Evolutionary conservation across 2,329 filamentous ascomycete species (phyloP).

Genomic region (Aspergillus neotritici): DNA sequence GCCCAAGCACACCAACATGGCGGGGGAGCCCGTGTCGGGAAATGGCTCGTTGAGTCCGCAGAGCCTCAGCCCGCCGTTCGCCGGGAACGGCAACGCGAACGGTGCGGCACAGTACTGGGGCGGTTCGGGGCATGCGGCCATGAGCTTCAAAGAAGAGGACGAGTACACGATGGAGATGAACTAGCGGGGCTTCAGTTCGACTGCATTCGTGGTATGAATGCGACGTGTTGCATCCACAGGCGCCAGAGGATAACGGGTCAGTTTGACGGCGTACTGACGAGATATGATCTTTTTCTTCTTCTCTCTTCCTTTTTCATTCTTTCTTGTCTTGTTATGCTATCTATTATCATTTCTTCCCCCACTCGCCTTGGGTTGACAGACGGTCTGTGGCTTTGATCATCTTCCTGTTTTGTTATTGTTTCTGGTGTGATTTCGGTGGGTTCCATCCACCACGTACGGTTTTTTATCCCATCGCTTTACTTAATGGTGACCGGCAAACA

Average conservation of each 20-base stretch:
- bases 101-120: conserved; percentile 52
- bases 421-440: background rate
- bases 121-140: conserved; percentile 48
- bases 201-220: background rate
- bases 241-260: conserved; percentile 17
- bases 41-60: conserved; percentile 51
- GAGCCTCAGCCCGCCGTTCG: conserved; percentile 62
- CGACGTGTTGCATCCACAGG: conserved; percentile 27
- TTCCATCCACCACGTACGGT: background rate
- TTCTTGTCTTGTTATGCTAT: too few species aligned
- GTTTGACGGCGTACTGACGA: conserved; percentile 12
- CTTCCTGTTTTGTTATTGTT: too few species aligned
- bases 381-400: too few species aligned
- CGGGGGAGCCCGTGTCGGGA: conserved; percentile 65
- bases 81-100: conserved; percentile 63
- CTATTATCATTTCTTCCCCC: too few species aligned
- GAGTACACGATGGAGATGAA: conserved; percentile 77
- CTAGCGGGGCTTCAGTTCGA: conserved; percentile 9
- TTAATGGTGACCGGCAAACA: too few species aligned
- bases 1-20: conserved; percentile 86
- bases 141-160: conserved; percentile 90
- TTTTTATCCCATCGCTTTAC: too few species aligned
- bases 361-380: too few species aligned
- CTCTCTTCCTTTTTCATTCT: too few species aligned
- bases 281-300: background rate